A percentile compares a stretch with the other conserved stretches of the same genome.
Conservation (phyloP, 768 basidiomycete genomes). For the Multifurca ochricompacta region DNA sequence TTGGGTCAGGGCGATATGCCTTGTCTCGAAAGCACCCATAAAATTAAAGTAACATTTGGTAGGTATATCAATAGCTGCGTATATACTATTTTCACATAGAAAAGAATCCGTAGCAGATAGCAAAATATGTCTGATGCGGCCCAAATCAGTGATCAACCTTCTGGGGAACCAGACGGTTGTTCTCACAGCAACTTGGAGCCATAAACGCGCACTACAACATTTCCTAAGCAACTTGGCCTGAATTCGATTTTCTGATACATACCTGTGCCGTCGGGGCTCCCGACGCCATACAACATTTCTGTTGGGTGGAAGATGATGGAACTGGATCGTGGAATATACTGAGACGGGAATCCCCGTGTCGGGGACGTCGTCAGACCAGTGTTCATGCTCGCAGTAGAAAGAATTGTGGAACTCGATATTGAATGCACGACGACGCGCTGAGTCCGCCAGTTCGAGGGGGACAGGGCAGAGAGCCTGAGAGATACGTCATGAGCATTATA, state of each 20-base stretch:
- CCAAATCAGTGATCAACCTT: background rate
- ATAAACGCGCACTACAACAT: constrained; percentile 16
- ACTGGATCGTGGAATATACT: constrained; percentile 53
- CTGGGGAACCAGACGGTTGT: background rate
- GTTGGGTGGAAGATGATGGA: constrained; percentile 76
- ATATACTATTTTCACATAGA: constrained; percentile 3
- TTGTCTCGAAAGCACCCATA: background rate
- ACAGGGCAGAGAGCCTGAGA: constrained; percentile 40
- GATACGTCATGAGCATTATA: background rate
- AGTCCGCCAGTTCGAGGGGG: constrained; percentile 51
- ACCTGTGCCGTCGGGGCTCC: constrained; percentile 60
- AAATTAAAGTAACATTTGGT: constrained; percentile 1
- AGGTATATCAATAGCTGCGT: constrained; percentile 1
- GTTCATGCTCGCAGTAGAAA: constrained; percentile 41
- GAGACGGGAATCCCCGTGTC: constrained; percentile 46
- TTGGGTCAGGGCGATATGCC: background rate
- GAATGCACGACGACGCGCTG: constrained; percentile 59
- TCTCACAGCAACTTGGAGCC: constrained; percentile 20
- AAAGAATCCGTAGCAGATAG: constrained; percentile 4
- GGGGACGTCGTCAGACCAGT: constrained; percentile 51
- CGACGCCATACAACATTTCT: constrained; percentile 77
- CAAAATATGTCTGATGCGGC: constrained; percentile 1
- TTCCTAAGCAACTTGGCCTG: background rate
- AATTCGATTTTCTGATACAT: constrained; percentile 12
- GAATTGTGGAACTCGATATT: constrained; percentile 33